Percentiles rank a stretch among this genome's conserved stretches.
phyloP scores from a whole-genome alignment of 768 basidiomycete species.

The Leucocoprinus sp. region DNA sequence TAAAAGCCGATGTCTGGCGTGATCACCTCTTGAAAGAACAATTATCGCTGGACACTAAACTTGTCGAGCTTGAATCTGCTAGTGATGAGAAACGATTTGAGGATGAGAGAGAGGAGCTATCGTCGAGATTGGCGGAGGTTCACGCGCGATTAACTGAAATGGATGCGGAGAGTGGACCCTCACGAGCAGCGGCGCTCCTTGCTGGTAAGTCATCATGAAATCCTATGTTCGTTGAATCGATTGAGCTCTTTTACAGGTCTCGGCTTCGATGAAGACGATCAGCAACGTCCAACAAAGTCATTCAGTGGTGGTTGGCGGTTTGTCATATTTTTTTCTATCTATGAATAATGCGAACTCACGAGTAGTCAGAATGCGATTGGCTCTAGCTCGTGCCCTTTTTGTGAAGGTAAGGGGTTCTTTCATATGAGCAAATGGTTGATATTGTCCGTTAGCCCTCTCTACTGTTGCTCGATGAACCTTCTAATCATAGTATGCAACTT shows the following conservation, averaged over 20 bases:
- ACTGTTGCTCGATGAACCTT: slow-evolving; percentile 86
- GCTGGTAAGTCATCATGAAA: slow-evolving; percentile 47
- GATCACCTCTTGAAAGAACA: slow-evolving; percentile 89
- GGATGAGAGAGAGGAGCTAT: slow-evolving; percentile 80
- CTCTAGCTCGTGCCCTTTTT: slow-evolving; percentile 90
- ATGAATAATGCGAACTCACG: background rate
- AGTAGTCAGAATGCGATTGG: slow-evolving; percentile 77
- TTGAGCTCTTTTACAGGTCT: slow-evolving; percentile 43
- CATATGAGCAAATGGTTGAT: background rate
- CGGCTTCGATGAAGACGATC: slow-evolving; percentile 86
- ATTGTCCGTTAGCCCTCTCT: slow-evolving; percentile 46
- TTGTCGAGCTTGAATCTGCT: slow-evolving; percentile 64
- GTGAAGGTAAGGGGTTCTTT: slow-evolving; percentile 57
- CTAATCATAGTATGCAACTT: slow-evolving; percentile 76
- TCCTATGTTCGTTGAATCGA: background rate
- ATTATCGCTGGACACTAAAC: slow-evolving; percentile 57
- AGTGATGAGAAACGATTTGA: slow-evolving; percentile 75
- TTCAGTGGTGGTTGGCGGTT: slow-evolving; percentile 97
- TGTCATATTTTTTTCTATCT: slow-evolving; percentile 13
- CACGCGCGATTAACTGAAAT: slow-evolving; percentile 91
- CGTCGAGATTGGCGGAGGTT: slow-evolving; percentile 76
- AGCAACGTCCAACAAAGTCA: slow-evolving; percentile 70
- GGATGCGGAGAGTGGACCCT: slow-evolving; percentile 97
- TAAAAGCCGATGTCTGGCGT: slow-evolving; percentile 99
- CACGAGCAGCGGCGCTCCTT: slow-evolving; percentile 80